Evolutionary conservation across 2,329 filamentous ascomycete species (phyloP).

Genomic region (Alternaria conjuncta): DNA sequence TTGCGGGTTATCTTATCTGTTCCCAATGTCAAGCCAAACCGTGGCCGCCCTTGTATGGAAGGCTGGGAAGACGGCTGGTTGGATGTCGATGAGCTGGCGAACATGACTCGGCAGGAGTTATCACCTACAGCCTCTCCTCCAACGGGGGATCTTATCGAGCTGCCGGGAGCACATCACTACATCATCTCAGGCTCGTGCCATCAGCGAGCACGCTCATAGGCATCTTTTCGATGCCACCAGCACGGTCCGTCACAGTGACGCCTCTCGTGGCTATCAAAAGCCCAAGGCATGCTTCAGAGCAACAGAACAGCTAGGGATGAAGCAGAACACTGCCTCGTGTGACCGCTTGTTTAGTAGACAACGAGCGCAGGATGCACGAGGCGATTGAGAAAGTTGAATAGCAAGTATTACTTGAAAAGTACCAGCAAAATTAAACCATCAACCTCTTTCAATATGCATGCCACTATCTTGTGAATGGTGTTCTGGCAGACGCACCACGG

Average conservation of each 20-base stretch:
- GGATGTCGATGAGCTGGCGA: slow-evolving; percentile 29
- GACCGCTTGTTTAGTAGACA: neutral
- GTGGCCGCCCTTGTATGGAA: slow-evolving; percentile 23
- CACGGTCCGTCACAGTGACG: slow-evolving; percentile 27
- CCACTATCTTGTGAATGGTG: slow-evolving; percentile 17
- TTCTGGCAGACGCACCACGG: slow-evolving; percentile 15
- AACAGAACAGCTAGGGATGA: slow-evolving; percentile 3
- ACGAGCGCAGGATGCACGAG: slow-evolving; percentile 20
- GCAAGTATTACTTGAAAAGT: slow-evolving; percentile 22
- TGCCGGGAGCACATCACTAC: slow-evolving; percentile 13
- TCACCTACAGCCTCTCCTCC: slow-evolving; percentile 5
- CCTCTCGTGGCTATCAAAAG: slow-evolving; percentile 29
- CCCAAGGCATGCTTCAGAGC: slow-evolving; percentile 6
- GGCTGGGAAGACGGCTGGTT: slow-evolving; percentile 3
- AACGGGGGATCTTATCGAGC: slow-evolving; percentile 10
- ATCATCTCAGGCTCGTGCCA: slow-evolving; percentile 17
- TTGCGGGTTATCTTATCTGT: slow-evolving; percentile 3
- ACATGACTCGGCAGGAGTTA: slow-evolving; percentile 12
- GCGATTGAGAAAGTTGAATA: slow-evolving; percentile 20
- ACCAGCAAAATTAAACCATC: slow-evolving; percentile 20
- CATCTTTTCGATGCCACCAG: slow-evolving; percentile 7
- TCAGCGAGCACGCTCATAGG: slow-evolving; percentile 19
- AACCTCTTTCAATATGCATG: slow-evolving; percentile 10
- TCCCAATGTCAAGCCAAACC: slow-evolving; percentile 9
- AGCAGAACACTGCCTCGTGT: slow-evolving; percentile 1